A percentile compares a stretch with the other conserved stretches of the same genome.
These are phyloP conservation scores for Puya raimondii DNA, from an alignment of 176 grass and related monocot genomes.

Conservation along the genomic window DNA sequence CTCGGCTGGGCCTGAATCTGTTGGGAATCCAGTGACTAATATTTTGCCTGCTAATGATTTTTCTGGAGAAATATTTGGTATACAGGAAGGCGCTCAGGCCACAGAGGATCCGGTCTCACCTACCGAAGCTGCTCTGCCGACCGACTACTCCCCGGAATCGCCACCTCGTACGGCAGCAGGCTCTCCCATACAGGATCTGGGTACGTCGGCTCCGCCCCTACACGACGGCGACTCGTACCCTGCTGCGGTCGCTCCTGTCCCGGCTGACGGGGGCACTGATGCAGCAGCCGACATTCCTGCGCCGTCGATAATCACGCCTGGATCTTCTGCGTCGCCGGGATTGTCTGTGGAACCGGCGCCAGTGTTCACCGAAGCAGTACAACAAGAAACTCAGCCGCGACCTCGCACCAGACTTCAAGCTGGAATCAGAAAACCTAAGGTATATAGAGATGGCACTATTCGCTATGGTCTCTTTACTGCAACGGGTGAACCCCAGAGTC, in stretches of 20 bases:
- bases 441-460: not conserved
- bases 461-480: conserved; percentile 1
- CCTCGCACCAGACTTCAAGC: not conserved
- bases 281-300: not conserved
- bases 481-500: not conserved
- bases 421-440: not conserved
- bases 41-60: conserved; percentile 1
- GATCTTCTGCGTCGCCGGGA: not conserved
- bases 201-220: too few relatives aligned
- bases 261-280: not conserved
- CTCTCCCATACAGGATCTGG: too few relatives aligned
- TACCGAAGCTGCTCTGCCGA: not conserved
- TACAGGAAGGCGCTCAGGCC: not conserved
- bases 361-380: not conserved
- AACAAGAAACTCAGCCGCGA: not conserved
- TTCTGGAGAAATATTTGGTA: conserved; percentile 1
- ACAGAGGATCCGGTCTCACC: not conserved
- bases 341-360: not conserved
- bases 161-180: too few relatives aligned
- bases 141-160: not conserved
- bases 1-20: not conserved
- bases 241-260: too few relatives aligned
- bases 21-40: not conserved
- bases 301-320: conserved; percentile 1
- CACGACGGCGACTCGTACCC: too few relatives aligned